Base-by-base conservation (phyloP, 352 stramenopile species). In the Globisporangium carolinianum region DNA sequence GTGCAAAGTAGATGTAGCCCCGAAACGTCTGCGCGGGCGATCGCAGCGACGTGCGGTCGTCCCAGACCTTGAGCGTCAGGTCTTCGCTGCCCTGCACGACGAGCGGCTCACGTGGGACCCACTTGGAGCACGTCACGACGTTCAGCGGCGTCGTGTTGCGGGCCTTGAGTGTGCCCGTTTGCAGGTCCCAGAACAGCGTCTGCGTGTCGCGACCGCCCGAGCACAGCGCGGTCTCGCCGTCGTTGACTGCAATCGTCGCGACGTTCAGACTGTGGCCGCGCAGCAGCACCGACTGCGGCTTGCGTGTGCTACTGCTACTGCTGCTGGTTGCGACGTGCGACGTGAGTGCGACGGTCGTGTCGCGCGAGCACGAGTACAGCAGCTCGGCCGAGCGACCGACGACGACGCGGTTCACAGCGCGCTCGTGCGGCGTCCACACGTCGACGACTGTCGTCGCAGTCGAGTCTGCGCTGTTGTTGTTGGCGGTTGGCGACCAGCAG, bases 51-150 rank as follows among this genome's bases (percentile, higher is more conserved):
- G 68, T 75, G 43, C 82, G 72, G 7, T 70, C 75, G 52, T 95
- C 86, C 86, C 86, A 95, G 14, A 94, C 32, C 52, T 90, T 90
- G 37, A 94, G 61, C 46, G 71, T 88, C 58, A 91, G 53, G 56
- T 95, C 86, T 62, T 95, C 83, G 57, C 83, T 91, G 36, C 82
- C 84, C 41, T 95, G 83, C 0, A 72, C 79, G 4, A 94, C 71
- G 1, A 93, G 56, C 4, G 68, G 55, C 51, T 90, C 79, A 0
- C 54, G 17, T 9, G 83, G 77, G n/a, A 93, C 42, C 83, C 81
- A 94, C 51, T 83, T 87, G 17, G 79, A 84, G 67, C 83, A 95
- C 48, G 86, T 95, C 51, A 95, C 64, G 12, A 95, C 81, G 39
- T 95, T 95, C 68, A 89, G 81, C 15, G 86, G 73, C 7, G 67